These are phyloP conservation scores for Exophiala sp. DNA, from an alignment of 2,329 filamentous ascomycete species.

Conservation along the genomic window DNA sequence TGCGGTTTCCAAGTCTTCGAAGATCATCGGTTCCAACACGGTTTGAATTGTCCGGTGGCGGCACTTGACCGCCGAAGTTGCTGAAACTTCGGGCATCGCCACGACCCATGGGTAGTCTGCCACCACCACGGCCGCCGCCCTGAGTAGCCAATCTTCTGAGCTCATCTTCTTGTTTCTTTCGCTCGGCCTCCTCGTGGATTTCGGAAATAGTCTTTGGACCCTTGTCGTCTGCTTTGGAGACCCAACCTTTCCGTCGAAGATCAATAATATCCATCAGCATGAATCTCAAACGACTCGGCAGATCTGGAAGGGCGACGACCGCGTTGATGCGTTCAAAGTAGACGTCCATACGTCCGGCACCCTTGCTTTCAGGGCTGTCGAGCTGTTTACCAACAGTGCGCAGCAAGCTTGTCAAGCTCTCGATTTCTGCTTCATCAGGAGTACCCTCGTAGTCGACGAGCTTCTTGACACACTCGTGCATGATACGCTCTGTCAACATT, in stretches of 20 bases:
- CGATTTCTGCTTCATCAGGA: constrained; percentile 93
- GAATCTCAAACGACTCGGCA: constrained; percentile 86
- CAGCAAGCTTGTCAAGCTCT: constrained; percentile 90
- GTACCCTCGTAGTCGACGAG: constrained; percentile 91
- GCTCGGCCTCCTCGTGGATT: constrained; percentile 76
- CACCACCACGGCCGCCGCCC: constrained; percentile 58
- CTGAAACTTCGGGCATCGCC: constrained; percentile 86
- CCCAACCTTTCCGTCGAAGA: constrained; percentile 72
- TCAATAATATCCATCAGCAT: constrained; percentile 96
- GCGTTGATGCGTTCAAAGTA: constrained; percentile 88
- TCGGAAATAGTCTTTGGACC: constrained; percentile 95
- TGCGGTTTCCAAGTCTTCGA: constrained; percentile 70
- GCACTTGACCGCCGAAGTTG: constrained; percentile 61
- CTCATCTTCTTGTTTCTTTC: constrained; percentile 78
- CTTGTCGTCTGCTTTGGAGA: constrained; percentile 85
- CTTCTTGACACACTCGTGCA: constrained; percentile 98
- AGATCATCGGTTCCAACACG: constrained; percentile 90
- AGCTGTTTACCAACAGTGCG: constrained; percentile 87
- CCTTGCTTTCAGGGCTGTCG: constrained; percentile 70
- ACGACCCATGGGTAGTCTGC: constrained; percentile 71
- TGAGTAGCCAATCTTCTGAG: constrained; percentile 54
- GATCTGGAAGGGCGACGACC: constrained; percentile 74
- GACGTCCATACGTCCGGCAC: constrained; percentile 79
- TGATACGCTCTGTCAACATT: constrained; percentile 98
- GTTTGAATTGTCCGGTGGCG: constrained; percentile 67